A percentile compares a stretch with the other conserved stretches of the same genome.
phyloP scores from a whole-genome alignment of 2,329 filamentous ascomycete genomes.

The Aspergillus pseudoviridinutans region DNA sequence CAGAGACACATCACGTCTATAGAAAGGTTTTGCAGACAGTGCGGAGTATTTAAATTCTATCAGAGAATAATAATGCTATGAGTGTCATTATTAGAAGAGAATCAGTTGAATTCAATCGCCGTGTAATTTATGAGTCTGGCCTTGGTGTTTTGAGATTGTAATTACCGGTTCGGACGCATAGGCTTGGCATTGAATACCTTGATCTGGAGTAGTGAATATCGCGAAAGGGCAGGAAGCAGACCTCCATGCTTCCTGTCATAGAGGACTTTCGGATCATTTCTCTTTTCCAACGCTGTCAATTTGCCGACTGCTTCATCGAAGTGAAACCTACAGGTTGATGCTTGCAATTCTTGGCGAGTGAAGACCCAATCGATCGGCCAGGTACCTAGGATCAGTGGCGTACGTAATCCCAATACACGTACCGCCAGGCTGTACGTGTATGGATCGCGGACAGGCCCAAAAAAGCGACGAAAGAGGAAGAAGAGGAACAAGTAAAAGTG shows the following conservation, averaged over 20 bases:
- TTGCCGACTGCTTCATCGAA: background rate
- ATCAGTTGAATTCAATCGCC: background rate
- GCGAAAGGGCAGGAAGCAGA: background rate
- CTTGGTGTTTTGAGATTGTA: background rate
- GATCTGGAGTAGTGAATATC: background rate
- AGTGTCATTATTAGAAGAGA: background rate
- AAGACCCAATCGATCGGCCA: background rate
- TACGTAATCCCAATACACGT: slow-evolving; percentile 11
- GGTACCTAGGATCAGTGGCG: background rate
- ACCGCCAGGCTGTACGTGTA: slow-evolving; percentile 3
- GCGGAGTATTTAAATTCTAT: background rate
- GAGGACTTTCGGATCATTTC: background rate
- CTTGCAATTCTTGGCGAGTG: background rate
- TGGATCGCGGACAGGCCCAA: slow-evolving; percentile 7
- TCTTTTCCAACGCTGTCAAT: background rate
- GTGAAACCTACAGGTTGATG: background rate
- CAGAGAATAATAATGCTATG: background rate
- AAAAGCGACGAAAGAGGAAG: slow-evolving; percentile 5
- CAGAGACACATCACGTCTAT: background rate
- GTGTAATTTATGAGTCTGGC: background rate
- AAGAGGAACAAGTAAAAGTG: slow-evolving; percentile 5
- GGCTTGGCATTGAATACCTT: background rate
- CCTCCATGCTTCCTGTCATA: background rate
- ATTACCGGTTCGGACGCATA: background rate
- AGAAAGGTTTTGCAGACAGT: background rate